A percentile compares a stretch with the other conserved stretches of the same genome.
Evolutionary conservation across 352 stramenopile species (phyloP).

Genomic region (Nothophytophthora sp.): DNA sequence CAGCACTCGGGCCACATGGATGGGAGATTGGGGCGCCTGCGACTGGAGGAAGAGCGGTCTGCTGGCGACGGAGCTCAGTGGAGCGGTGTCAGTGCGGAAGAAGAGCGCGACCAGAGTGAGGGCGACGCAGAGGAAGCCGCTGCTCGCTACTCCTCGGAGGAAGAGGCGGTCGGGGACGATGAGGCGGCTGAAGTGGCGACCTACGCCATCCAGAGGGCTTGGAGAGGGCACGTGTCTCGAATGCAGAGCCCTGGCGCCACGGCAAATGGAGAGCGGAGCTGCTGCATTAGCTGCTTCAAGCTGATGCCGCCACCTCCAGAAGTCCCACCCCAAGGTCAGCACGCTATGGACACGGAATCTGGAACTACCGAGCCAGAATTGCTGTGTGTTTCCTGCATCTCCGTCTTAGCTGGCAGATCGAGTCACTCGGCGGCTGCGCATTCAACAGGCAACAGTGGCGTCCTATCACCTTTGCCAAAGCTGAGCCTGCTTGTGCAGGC

Average conservation of each 20-base stretch:
- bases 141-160: no score
- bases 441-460: neutral
- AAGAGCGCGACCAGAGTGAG: neutral
- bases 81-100: neutral
- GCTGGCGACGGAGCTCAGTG: no score
- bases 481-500: constrained; percentile 52
- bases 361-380: constrained; percentile 10
- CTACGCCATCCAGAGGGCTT: neutral
- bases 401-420: constrained; percentile 11
- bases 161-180: no score
- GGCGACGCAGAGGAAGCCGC: neutral
- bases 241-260: neutral
- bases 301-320: constrained; percentile 17
- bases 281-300: constrained; percentile 44
- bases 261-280: neutral
- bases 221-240: neutral
- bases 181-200: neutral
- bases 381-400: constrained; percentile 35
- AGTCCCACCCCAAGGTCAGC: constrained; percentile 3
- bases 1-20: no score
- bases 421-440: neutral
- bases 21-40: no score
- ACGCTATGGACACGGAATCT: neutral
- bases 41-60: no score
- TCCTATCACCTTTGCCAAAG: constrained; percentile 40